Conservation (phyloP, 2,329 filamentous ascomycete species). For the Aspergillus tubingensis region DNA sequence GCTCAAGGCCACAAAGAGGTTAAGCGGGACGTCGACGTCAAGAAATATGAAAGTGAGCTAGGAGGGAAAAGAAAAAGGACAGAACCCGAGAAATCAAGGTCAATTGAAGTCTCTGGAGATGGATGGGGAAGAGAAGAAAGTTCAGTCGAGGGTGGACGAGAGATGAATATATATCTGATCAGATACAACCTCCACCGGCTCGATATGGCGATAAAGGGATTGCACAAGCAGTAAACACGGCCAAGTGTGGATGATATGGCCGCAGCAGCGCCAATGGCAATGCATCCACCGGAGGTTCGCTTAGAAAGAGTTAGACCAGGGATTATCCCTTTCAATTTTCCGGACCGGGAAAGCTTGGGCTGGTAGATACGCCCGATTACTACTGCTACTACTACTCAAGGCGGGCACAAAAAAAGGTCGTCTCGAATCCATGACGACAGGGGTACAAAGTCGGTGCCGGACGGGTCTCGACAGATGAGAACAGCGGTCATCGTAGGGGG, state of each 20-base stretch:
- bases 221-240: constrained; percentile 17
- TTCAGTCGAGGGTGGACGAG: background rate
- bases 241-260: constrained; percentile 25
- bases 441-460: constrained; percentile 23
- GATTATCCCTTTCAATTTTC: constrained; percentile 30
- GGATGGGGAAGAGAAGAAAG: constrained; percentile 9
- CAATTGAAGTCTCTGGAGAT: background rate
- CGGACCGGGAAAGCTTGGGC: constrained; percentile 21
- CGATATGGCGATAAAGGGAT: constrained; percentile 11
- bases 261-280: constrained; percentile 21
- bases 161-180: constrained; percentile 9
- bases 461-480: constrained; percentile 24
- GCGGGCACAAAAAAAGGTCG: constrained; percentile 17
- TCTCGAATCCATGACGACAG: constrained; percentile 26
- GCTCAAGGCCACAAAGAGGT: background rate
- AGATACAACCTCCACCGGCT: constrained; percentile 10
- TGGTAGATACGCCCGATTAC: constrained; percentile 21
- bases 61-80: constrained; percentile 1
- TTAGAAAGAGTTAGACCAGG: constrained; percentile 20
- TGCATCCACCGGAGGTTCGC: constrained; percentile 23
- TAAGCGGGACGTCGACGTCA: background rate
- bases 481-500: constrained; percentile 19
- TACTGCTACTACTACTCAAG: constrained; percentile 5
- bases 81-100: background rate
- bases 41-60: background rate